Conservation (phyloP, 1,284 basidiomycete genomes). For the Tetrapyrgos nigripes region DNA sequence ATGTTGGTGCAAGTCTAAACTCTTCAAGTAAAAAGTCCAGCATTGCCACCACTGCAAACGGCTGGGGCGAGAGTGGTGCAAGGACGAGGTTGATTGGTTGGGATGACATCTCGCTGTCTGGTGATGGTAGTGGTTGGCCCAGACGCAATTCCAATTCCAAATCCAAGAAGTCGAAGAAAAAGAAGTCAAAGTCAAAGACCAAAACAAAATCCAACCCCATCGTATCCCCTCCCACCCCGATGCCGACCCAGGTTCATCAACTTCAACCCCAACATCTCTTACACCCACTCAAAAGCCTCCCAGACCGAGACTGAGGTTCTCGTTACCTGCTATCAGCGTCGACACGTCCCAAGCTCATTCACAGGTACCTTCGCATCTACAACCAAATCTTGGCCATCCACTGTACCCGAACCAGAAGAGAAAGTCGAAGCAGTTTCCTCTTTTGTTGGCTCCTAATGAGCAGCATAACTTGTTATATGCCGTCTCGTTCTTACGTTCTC, state of each 20-base stretch:
- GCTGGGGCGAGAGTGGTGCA: not conserved
- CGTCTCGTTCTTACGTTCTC: conserved; percentile 73
- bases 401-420: too few relatives aligned
- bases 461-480: conserved; percentile 90
- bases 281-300: not conserved
- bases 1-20: conserved; percentile 49
- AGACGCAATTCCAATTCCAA: not conserved
- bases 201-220: not conserved
- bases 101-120: conserved; percentile 8
- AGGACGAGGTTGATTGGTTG: not conserved
- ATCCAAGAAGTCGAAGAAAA: conserved; percentile 1
- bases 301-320: not conserved
- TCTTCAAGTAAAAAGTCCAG: not conserved
- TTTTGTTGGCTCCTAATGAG: conserved; percentile 69
- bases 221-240: too few relatives aligned
- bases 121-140: conserved; percentile 11
- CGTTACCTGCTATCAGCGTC: too few relatives aligned
- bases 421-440: conserved; percentile 63
- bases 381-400: too few relatives aligned
- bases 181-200: not conserved
- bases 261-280: not conserved
- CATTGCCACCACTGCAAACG: not conserved
- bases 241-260: too few relatives aligned
- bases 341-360: too few relatives aligned
- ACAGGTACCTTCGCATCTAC: too few relatives aligned